These are phyloP conservation scores for Borovskyia barvae DNA, from an alignment of 208 protist genomes.

Conservation along the genomic window DNA sequence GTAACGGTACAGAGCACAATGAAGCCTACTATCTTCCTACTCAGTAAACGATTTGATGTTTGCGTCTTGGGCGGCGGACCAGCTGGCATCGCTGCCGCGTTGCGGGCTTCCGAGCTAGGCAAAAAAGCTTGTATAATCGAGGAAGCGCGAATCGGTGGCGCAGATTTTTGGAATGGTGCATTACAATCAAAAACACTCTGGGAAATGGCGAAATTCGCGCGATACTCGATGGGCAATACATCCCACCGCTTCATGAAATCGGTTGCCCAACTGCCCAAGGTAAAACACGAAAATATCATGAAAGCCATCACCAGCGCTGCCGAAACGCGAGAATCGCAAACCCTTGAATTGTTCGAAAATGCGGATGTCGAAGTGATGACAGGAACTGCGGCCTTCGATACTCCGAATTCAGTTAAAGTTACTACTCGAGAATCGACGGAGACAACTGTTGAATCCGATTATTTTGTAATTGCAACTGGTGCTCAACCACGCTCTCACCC, in stretches of 20 bases:
- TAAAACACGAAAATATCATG: slow-evolving; percentile 61
- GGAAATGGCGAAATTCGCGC: slow-evolving; percentile 88
- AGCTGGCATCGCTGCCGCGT: slow-evolving; percentile 74
- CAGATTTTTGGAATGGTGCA: slow-evolving; percentile 89
- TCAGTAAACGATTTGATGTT: slow-evolving; percentile 71
- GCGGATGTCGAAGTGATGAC: slow-evolving; percentile 50
- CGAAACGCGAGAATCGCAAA: slow-evolving; percentile 66
- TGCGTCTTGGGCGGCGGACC: slow-evolving; percentile 88
- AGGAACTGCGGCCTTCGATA: slow-evolving; percentile 55
- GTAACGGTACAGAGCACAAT: slow-evolving; percentile 16
- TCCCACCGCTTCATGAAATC: slow-evolving; percentile 58
- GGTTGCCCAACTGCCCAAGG: slow-evolving; percentile 39
- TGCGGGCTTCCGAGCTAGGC: slow-evolving; percentile 74
- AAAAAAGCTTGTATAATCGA: slow-evolving; percentile 86
- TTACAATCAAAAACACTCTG: slow-evolving; percentile 90
- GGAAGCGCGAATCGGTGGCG: slow-evolving; percentile 69
- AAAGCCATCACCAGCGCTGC: slow-evolving; percentile 55
- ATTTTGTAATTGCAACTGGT: slow-evolving; percentile 89
- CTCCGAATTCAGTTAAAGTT: slow-evolving; percentile 45
- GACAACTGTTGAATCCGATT: slow-evolving; percentile 68
- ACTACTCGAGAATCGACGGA: slow-evolving; percentile 28
- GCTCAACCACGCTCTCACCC: slow-evolving; percentile 76
- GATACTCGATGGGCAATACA: slow-evolving; percentile 43
- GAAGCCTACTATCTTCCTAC: slow-evolving; percentile 6
- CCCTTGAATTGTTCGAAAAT: slow-evolving; percentile 53